Percentiles rank a stretch among this genome's conserved stretches.
Evolutionary conservation across 352 stramenopile genomes (phyloP).

Genomic region (Pythium aphanidermatum): DNA sequence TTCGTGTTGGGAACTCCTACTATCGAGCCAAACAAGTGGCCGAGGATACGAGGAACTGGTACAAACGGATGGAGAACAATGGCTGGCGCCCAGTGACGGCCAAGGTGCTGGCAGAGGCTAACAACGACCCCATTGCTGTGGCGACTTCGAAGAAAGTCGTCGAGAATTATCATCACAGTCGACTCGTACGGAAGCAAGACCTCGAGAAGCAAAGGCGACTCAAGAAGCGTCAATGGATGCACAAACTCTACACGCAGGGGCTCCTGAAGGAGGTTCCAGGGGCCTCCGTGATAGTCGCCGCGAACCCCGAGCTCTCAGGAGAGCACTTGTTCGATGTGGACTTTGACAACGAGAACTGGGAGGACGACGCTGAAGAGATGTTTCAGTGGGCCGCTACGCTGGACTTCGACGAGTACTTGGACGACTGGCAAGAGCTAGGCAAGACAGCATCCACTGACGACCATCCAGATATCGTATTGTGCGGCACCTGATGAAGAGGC

Average conservation of each 20-base stretch:
- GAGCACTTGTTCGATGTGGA: slow-evolving; percentile 48
- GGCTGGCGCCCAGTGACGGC: slow-evolving; percentile 86
- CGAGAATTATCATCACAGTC: slow-evolving; percentile 37
- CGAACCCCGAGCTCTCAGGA: slow-evolving; percentile 10
- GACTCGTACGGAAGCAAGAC: slow-evolving; percentile 50
- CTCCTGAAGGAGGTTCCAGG: slow-evolving; percentile 26
- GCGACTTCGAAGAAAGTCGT: slow-evolving; percentile 33
- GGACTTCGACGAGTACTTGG: slow-evolving; percentile 72
- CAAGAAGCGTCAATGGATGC: slow-evolving; percentile 79
- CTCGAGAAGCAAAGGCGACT: slow-evolving; percentile 37
- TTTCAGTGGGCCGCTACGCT: slow-evolving; percentile 60
- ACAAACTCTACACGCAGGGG: slow-evolving; percentile 64
- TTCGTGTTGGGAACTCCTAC: slow-evolving; percentile 69
- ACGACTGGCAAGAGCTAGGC: slow-evolving; percentile 54
- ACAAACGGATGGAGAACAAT: slow-evolving; percentile 87
- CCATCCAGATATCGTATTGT: slow-evolving; percentile 4
- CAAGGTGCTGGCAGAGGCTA: slow-evolving; percentile 63
- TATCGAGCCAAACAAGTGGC: slow-evolving; percentile 50
- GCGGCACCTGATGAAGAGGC: slow-evolving; percentile 30
- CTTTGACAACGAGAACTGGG: slow-evolving; percentile 64
- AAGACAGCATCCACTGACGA: slow-evolving; percentile 47
- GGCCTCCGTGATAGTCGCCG: neutral
- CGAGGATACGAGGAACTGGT: slow-evolving; percentile 71
- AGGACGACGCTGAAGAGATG: slow-evolving; percentile 60
- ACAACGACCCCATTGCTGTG: slow-evolving; percentile 46